Percentiles rank a stretch among this genome's conserved stretches.
Evolutionary conservation across 2,329 filamentous ascomycete genomes (phyloP).

Genomic region (Fusarium sp.): DNA sequence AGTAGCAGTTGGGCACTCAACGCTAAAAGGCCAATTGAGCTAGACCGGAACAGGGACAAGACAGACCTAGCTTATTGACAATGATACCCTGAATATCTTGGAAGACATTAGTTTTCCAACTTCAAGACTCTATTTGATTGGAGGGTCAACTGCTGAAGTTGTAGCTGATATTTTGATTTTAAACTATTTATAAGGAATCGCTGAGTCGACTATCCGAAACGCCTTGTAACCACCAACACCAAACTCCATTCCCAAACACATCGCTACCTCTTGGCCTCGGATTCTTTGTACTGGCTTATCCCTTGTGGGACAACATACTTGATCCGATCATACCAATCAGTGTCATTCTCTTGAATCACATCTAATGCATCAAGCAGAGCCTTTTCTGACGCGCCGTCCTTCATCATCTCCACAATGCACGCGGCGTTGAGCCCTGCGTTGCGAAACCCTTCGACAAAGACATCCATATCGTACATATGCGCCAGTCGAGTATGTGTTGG

Average conservation of each 20-base stretch:
- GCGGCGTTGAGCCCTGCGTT: conserved; percentile 39
- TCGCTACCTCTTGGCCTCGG: conserved; percentile 4
- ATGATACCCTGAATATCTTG: conserved; percentile 4
- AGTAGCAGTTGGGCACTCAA: conserved; percentile 19
- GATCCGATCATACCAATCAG: conserved; percentile 37
- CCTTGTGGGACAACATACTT: conserved; percentile 38
- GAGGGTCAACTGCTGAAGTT: background rate
- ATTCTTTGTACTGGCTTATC: conserved; percentile 30
- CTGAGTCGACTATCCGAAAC: background rate
- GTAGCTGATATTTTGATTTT: too few relatives aligned
- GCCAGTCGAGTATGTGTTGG: conserved; percentile 46
- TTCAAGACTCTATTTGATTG: background rate
- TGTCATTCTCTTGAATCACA: conserved; percentile 40
- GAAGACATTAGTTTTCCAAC: background rate
- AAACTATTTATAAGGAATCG: too few relatives aligned
- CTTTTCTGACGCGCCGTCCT: conserved; percentile 37
- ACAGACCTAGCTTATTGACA: background rate
- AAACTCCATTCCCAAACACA: background rate
- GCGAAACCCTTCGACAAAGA: conserved; percentile 40
- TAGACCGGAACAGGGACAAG: background rate
- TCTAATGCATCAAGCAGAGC: conserved; percentile 39
- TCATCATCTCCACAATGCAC: conserved; percentile 44
- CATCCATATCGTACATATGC: conserved; percentile 44
- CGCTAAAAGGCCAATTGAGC: conserved; percentile 13
- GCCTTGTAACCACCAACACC: conserved; percentile 3